Evolutionary conservation across 208 protist species (phyloP).

Genomic region (Wallacemonas rigidus): DNA sequence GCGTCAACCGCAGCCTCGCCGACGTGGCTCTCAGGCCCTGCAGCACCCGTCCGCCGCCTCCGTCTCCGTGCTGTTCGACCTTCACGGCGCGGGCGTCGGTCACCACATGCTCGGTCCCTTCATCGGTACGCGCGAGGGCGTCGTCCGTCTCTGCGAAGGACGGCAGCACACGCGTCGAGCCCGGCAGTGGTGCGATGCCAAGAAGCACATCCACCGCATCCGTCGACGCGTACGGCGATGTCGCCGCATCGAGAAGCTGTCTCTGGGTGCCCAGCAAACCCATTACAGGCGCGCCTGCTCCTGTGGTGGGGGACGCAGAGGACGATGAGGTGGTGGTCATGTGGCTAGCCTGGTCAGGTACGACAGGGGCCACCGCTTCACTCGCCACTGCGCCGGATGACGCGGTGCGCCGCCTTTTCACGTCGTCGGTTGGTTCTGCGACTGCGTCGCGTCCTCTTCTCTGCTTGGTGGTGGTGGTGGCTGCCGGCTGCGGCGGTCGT

Average conservation of each 20-base stretch:
- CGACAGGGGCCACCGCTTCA: background rate
- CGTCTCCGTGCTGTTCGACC: no score
- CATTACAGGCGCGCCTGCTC: background rate
- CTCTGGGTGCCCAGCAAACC: background rate
- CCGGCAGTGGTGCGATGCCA: slow-evolving; percentile 36
- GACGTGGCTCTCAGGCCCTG: background rate
- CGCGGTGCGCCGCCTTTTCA: background rate
- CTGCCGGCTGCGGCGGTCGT: no score
- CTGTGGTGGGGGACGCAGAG: no score
- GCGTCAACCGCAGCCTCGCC: background rate
- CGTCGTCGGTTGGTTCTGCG: no score
- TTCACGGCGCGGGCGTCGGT: background rate
- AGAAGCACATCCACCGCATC: slow-evolving; percentile 57
- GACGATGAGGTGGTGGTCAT: background rate
- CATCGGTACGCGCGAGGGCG: background rate
- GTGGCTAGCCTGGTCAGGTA: background rate
- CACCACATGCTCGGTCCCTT: background rate
- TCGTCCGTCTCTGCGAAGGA: slow-evolving; percentile 35
- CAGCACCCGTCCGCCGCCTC: background rate
- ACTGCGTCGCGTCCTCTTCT: no score
- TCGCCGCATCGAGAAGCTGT: slow-evolving; percentile 3
- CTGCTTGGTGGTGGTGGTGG: no score
- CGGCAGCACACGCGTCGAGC: slow-evolving; percentile 25
- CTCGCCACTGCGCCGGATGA: background rate
- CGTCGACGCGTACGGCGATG: slow-evolving; percentile 9